phyloP scores from a whole-genome alignment of 2,329 filamentous ascomycete genomes.

The Neonectria sp. region DNA sequence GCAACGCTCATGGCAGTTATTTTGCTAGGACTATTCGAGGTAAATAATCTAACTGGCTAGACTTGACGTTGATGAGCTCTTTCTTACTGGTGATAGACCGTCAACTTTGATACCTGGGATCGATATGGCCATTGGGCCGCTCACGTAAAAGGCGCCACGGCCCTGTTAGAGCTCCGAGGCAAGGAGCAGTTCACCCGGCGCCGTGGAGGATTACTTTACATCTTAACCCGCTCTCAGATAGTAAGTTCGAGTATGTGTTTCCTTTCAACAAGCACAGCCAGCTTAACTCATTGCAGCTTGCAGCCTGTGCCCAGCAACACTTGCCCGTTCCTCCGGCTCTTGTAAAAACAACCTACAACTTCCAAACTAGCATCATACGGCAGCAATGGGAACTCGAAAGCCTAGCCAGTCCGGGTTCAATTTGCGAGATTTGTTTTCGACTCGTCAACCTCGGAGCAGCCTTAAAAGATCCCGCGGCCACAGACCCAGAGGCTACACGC shows the following conservation, averaged over 20 bases:
- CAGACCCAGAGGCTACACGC: background rate
- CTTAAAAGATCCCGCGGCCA: background rate
- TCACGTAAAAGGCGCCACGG: slow-evolving; percentile 44
- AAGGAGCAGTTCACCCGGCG: slow-evolving; percentile 40
- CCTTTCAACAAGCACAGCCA: background rate
- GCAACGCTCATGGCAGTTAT: slow-evolving; percentile 44
- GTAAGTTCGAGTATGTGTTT: slow-evolving; percentile 28
- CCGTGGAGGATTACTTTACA: slow-evolving; percentile 42
- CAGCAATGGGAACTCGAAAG: slow-evolving; percentile 1
- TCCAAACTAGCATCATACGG: background rate
- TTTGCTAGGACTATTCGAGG: slow-evolving; percentile 46
- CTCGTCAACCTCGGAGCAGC: background rate
- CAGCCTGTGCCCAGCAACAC: slow-evolving; percentile 3
- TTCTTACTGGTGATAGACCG: slow-evolving; percentile 21
- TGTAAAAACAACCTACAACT: background rate
- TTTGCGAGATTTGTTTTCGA: slow-evolving; percentile 1
- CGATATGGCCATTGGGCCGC: slow-evolving; percentile 38
- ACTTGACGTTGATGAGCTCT: no score
- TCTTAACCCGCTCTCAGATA: slow-evolving; percentile 46
- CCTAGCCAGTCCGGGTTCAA: background rate
- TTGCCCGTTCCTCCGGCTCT: background rate
- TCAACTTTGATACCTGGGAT: slow-evolving; percentile 41
- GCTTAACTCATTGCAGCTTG: background rate
- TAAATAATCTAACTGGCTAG: background rate
- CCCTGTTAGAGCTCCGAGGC: slow-evolving; percentile 44